Conservation (phyloP, 2,329 filamentous ascomycete genomes). For the Monascus ruber region DNA sequence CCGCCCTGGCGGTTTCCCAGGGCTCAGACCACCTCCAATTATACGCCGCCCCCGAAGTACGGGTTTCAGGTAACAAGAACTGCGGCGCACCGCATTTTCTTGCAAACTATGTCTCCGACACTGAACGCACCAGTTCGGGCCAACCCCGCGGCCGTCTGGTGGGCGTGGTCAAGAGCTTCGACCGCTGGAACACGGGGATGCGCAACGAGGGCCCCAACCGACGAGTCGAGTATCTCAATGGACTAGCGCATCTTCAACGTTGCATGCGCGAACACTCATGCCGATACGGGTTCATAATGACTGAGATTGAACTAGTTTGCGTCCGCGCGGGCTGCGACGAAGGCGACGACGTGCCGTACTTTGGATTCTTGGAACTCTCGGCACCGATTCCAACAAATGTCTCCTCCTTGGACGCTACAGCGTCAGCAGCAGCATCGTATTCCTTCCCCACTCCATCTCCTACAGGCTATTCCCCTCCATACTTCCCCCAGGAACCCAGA, state of each 20-base stretch:
- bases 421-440: not conserved
- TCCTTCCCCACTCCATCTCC: no score
- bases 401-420: constrained; percentile 11
- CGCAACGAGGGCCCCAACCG: constrained; percentile 73
- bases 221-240: constrained; percentile 78
- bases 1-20: constrained; percentile 66
- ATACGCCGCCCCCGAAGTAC: constrained; percentile 29
- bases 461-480: no score
- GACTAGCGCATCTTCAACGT: constrained; percentile 74
- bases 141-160: constrained; percentile 54
- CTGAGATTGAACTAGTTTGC: constrained; percentile 86
- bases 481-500: no score
- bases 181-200: constrained; percentile 93
- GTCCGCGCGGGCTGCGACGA: constrained; percentile 64
- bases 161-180: constrained; percentile 81
- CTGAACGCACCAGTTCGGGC: constrained; percentile 37
- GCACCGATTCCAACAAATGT: constrained; percentile 45
- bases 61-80: constrained; percentile 24
- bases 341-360: constrained; percentile 56
- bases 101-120: constrained; percentile 43
- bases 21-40: constrained; percentile 47
- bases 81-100: constrained; percentile 41
- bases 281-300: constrained; percentile 92
- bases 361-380: constrained; percentile 74
- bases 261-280: constrained; percentile 89